Conservation (phyloP, 2,329 filamentous ascomycete species). For the Diaporthe eres region DNA sequence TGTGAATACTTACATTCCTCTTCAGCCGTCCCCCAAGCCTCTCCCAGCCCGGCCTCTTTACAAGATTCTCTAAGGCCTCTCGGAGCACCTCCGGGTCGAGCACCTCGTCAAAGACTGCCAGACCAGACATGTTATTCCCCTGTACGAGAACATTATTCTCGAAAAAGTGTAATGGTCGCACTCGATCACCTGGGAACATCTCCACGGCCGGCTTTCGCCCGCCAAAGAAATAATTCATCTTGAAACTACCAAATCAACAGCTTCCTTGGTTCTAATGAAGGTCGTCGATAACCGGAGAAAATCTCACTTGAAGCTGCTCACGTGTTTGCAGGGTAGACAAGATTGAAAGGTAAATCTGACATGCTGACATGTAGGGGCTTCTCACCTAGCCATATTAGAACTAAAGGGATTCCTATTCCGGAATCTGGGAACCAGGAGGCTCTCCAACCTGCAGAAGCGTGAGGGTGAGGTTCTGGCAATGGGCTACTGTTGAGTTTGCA, state of each 20-base stretch:
- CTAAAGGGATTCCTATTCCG: background rate
- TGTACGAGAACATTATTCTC: conserved; percentile 3
- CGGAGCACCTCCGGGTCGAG: background rate
- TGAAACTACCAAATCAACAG: background rate
- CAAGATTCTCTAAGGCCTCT: background rate
- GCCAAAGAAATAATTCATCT: conserved; percentile 3
- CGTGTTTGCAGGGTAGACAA: background rate
- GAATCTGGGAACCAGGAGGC: background rate
- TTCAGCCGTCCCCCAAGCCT: conserved; percentile 5
- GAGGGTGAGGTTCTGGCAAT: background rate
- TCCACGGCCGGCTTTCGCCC: background rate
- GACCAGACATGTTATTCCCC: background rate
- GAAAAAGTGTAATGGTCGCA: background rate
- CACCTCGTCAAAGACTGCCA: conserved; percentile 1
- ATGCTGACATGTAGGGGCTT: background rate
- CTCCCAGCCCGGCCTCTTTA: background rate
- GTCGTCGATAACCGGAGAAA: background rate
- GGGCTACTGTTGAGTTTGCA: background rate
- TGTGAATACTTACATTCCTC: background rate
- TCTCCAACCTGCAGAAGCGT: background rate
- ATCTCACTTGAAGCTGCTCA: background rate
- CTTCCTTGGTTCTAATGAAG: background rate
- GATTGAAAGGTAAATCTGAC: background rate
- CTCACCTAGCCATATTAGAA: background rate
- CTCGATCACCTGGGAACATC: background rate